Base-by-base conservation (phyloP, 176 grass and related monocot genomes). In the Panicum miliaceum region DNA sequence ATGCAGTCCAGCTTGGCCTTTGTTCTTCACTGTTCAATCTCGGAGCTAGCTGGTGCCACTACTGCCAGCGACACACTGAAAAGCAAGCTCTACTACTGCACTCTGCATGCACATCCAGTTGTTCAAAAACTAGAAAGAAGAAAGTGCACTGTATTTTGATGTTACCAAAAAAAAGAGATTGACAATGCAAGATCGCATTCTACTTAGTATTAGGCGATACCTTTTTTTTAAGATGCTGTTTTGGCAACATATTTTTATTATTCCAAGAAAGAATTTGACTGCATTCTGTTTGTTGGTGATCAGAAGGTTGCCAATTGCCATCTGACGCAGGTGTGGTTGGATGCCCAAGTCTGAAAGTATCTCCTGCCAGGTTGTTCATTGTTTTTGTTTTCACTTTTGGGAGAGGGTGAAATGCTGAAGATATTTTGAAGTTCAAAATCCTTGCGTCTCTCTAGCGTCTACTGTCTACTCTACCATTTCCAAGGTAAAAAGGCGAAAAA, bases 361-460 rank as follows among this genome's bases (percentile, higher is more conserved):
- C 54, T 58, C 54, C 8, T 8, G 11, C 25, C 25, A 15, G 60
- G 60, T 29, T 29, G 26, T 14, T 32, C 26, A 6, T 63, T 15
- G 25, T 6, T 32, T 20, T 12, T 48, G 35, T 48, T 34, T 42
- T n/a, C 70, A 37, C 37, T 25, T 41, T 68, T 76, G 19, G 6
- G 19, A 18, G 25, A 67, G 10, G 18, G 37, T 40, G 18, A 67
- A 75, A 46, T 4, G 22, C 7, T 45, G 65, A 32, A 63, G 58
- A 66, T 73, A 40, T 76, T 87, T 68, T 40, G 23, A 52, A 73
- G 50, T 73, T 80, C 43, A 68, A 79, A 79, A 60, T 75, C 3
- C 13, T 13, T 20, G 41, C 10, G 36, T 4, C 6, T n/a, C 20
- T 6, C 46, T 32, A 32, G 29, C 2, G 1, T 32, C 29, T 32